Conservation (phyloP, 768 basidiomycete genomes). For the Tylopilus subfusipes region DNA sequence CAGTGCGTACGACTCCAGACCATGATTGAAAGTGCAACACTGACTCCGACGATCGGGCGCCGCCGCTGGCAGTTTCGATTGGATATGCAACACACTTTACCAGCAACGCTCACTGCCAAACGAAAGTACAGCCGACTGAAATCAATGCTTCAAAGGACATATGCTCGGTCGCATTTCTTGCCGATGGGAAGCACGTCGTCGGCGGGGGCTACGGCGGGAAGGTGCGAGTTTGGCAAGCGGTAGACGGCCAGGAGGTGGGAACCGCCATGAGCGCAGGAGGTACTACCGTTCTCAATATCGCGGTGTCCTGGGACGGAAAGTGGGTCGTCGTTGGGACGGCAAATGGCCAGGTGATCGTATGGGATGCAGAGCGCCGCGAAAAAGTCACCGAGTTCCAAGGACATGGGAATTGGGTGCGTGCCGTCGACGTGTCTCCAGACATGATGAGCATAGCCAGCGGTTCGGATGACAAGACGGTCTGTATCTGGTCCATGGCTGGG, state of each 20-base stretch:
- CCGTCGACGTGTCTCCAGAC: slow-evolving; percentile 18
- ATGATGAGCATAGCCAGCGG: slow-evolving; percentile 5
- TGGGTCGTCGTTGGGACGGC: slow-evolving; percentile 8
- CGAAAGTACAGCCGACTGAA: neutral
- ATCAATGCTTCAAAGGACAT: slow-evolving; percentile 6
- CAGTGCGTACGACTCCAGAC: neutral
- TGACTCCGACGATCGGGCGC: neutral
- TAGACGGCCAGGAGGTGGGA: slow-evolving; percentile 3
- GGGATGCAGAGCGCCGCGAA: slow-evolving; percentile 6
- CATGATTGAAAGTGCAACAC: neutral
- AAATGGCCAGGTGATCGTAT: slow-evolving; percentile 7
- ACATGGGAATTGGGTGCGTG: slow-evolving; percentile 10
- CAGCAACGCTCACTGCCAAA: neutral
- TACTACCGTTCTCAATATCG: slow-evolving; percentile 2
- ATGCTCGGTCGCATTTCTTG: slow-evolving; percentile 9
- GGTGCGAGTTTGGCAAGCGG: slow-evolving; percentile 1
- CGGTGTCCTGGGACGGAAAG: slow-evolving; percentile 4
- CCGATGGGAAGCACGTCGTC: slow-evolving; percentile 4
- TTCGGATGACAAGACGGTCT: slow-evolving; percentile 9
- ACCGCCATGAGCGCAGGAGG: slow-evolving; percentile 5
- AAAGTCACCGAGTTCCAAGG: slow-evolving; percentile 7
- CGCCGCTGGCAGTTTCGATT: neutral
- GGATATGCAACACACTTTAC: neutral
- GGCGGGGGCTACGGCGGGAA: slow-evolving; percentile 10
- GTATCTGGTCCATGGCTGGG: slow-evolving; percentile 12